Conservation (phyloP, 352 stramenopile species). For the Globisporangium yorkense region DNA sequence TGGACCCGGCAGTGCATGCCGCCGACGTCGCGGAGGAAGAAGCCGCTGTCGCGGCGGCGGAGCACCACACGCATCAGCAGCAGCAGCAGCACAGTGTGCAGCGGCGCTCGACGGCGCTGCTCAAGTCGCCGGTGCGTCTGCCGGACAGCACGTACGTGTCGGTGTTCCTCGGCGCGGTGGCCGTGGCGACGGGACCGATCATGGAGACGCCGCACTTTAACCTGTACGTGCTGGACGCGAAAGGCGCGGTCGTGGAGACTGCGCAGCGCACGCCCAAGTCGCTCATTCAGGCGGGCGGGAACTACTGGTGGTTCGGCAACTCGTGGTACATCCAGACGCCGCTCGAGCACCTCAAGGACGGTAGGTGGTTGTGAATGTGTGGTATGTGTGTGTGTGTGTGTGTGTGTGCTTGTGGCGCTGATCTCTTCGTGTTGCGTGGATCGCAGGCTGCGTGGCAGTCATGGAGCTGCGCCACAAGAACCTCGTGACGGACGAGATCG, state of each 20-base stretch:
- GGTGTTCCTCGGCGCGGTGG: conserved; percentile 76
- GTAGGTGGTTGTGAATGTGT: conserved; percentile 26
- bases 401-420: conserved; percentile 3
- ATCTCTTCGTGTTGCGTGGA: conserved; percentile 6
- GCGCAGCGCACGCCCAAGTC: conserved; percentile 80
- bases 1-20: conserved; percentile 47
- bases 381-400: not conserved
- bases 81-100: conserved; percentile 13
- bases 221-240: conserved; percentile 78
- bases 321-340: conserved; percentile 84
- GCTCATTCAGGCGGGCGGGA: conserved; percentile 78
- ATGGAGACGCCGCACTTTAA: conserved; percentile 89
- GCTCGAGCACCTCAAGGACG: conserved; percentile 82
- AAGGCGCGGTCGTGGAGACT: conserved; percentile 59
- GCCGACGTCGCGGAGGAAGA: conserved; percentile 15
- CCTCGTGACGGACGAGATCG: conserved; percentile 76
- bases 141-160: conserved; percentile 83
- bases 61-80: conserved; percentile 7
- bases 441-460: conserved; percentile 73
- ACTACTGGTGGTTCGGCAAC: conserved; percentile 89
- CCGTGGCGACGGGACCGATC: conserved; percentile 73
- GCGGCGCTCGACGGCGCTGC: conserved; percentile 21
- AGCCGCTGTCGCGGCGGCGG: conserved; percentile 13
- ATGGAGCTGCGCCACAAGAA: conserved; percentile 85
- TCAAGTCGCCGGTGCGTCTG: conserved; percentile 48